A percentile compares a stretch with the other conserved stretches of the same genome.
Evolutionary conservation across 2,329 filamentous ascomycete species (phyloP).

Genomic region (Fusarium bulbicola): DNA sequence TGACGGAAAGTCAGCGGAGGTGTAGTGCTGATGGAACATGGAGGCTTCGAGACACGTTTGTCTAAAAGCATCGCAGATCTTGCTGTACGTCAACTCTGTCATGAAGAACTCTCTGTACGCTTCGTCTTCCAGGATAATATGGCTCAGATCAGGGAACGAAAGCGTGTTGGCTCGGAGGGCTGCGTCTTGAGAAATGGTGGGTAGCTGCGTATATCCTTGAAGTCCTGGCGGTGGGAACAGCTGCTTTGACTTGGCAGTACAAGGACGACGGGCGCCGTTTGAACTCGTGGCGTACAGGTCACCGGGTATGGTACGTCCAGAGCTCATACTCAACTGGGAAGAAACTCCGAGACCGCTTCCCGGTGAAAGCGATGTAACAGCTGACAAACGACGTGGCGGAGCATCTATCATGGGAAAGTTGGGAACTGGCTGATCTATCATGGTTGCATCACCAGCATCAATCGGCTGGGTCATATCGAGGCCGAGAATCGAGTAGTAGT

Average conservation of each 20-base stretch:
- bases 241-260: conserved; percentile 21
- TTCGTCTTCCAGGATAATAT: background rate
- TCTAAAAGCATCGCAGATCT: conserved; percentile 6
- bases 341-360: background rate
- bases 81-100: conserved; percentile 2
- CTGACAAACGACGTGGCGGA: background rate
- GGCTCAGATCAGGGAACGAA: conserved; percentile 2
- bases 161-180: accelerated
- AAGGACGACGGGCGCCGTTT: conserved; percentile 30
- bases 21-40: background rate
- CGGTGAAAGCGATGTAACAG: background rate
- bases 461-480: background rate
- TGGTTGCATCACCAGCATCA: background rate
- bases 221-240: background rate
- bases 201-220: background rate
- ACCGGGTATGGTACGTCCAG: background rate
- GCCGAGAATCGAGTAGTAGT: conserved; percentile 28
- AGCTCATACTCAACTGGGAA: background rate
- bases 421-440: background rate
- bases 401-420: background rate
- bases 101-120: background rate
- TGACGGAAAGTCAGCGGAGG: conserved; percentile 37
- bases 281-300: conserved; percentile 32
- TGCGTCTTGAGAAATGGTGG: background rate
- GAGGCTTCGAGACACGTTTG: conserved; percentile 5